phyloP scores from a whole-genome alignment of 2,329 filamentous ascomycete genomes.

The Microthyrium microscopicum region DNA sequence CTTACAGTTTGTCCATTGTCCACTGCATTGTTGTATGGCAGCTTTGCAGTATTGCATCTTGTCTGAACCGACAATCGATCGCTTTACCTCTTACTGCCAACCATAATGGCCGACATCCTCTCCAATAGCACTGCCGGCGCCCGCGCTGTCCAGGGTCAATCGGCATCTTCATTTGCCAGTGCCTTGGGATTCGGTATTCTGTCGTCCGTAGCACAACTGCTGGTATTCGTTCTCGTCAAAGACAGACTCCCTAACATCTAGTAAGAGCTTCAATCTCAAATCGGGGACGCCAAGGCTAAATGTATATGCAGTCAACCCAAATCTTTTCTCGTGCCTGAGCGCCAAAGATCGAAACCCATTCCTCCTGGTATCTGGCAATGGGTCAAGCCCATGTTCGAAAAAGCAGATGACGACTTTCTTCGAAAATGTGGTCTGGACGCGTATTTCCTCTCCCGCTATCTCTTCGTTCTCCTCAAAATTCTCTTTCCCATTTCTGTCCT shows the following conservation, averaged over 20 bases:
- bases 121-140: conserved; percentile 1
- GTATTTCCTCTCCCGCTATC: conserved; percentile 92
- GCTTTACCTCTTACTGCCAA: too few relatives aligned
- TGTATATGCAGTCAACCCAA: conserved; percentile 48
- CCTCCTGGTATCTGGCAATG: conserved; percentile 39
- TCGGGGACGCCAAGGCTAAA: conserved; percentile 7
- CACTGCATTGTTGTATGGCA: too few relatives aligned
- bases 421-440: conserved; percentile 91
- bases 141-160: conserved; percentile 21
- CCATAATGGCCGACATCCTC: too few relatives aligned
- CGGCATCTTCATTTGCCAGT: conserved; percentile 19
- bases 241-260: conserved; percentile 71
- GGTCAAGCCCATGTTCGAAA: conserved; percentile 44
- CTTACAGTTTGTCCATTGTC: too few relatives aligned
- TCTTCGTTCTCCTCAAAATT: conserved; percentile 73
- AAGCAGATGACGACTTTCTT: conserved; percentile 68
- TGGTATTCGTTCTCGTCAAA: conserved; percentile 60
- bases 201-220: conserved; percentile 30
- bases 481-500: conserved; percentile 68
- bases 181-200: too few relatives aligned
- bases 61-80: too few relatives aligned
- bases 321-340: conserved; percentile 72
- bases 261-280: conserved; percentile 31
- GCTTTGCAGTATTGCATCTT: too few relatives aligned
- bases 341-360: conserved; percentile 64